Evolutionary conservation across 208 protist species (phyloP), one percentile per base, ranked within the genome.

Genomic region (Crithidia mellificae): DNA sequence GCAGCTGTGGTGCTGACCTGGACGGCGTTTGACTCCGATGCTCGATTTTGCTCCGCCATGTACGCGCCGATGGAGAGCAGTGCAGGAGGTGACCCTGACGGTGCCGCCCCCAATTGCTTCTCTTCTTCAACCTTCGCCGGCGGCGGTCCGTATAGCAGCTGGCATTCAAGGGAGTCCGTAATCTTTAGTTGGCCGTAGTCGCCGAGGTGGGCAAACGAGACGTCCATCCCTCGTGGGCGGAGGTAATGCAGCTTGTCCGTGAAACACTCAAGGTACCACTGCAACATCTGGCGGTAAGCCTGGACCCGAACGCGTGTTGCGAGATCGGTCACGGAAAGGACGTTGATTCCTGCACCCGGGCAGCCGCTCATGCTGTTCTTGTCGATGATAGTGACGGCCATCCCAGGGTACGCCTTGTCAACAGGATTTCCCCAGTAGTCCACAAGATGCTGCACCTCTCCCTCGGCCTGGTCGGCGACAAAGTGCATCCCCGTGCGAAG

Each of bases 261-360:
- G 68, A 92, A 96, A 36, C 78, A 74, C 62, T 95, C 89, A 8
- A 91, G 77, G 67, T 85, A 96, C 86, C 87, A 92, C 75, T 96
- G 92, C 20, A 96, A 78, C 57, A 85, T 68, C 32, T 82, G 83
- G 30, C 92, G 80, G 61, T 94, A 93, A 43, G 77, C 73, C 57
- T 92, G 81, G 46, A 96, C 65, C n/a, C 49, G 61, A 41, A 87
- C 63, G 36, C 85, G 76, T 46, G 71, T 74, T 2, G 56, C 63
- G n/a, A 67, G 44, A 46, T 81, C 79, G 2, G 74, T 70, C 22
- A 85, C 76, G 32, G 88, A 94, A 2, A 96, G 74, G 12, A 95
- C 66, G 65, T 96, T 86, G 11, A 81, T 93, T 53, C 87, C 85
- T 17, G 78, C 77, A 12, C 85, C 85, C 5, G 92, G 92, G 72